Conservation (phyloP, 768 basidiomycete genomes). For the Russula foetens region DNA sequence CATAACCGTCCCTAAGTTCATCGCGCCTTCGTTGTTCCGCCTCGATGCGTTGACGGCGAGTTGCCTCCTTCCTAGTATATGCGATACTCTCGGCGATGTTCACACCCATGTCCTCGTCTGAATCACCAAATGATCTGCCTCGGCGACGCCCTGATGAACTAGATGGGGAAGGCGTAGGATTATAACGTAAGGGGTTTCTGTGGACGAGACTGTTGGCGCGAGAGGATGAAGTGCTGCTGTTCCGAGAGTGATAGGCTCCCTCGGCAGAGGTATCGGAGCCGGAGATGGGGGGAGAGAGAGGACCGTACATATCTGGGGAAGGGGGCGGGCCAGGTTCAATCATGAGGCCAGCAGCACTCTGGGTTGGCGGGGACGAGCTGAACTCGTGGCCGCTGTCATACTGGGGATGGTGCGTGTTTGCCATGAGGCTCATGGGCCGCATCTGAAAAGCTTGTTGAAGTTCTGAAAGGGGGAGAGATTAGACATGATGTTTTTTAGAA, state of each 20-base stretch:
- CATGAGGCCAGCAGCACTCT: slow-evolving; percentile 18
- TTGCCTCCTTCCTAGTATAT: slow-evolving; percentile 75
- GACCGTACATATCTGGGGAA: slow-evolving; percentile 74
- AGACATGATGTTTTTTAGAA: slow-evolving; percentile 35
- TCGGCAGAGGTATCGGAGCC: slow-evolving; percentile 86
- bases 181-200: slow-evolving; percentile 59
- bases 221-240: slow-evolving; percentile 73
- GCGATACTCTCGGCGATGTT: slow-evolving; percentile 64
- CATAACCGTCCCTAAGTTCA: slow-evolving; percentile 85
- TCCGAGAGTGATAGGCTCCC: slow-evolving; percentile 56
- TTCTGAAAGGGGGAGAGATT: slow-evolving; percentile 44
- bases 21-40: slow-evolving; percentile 86
- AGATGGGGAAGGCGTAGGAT: slow-evolving; percentile 72
- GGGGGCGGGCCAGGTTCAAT: slow-evolving; percentile 44
- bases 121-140: slow-evolving; percentile 62
- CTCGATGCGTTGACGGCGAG: slow-evolving; percentile 75
- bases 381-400: slow-evolving; percentile 47
- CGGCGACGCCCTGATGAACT: slow-evolving; percentile 65
- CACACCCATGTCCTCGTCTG: slow-evolving; percentile 59
- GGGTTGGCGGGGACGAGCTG: slow-evolving; percentile 27
- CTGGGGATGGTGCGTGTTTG: slow-evolving; percentile 55
- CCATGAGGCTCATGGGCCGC: slow-evolving; percentile 51
- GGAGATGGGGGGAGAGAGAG: slow-evolving; percentile 78
- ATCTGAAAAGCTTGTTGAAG: slow-evolving; percentile 59
- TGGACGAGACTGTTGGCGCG: slow-evolving; percentile 71